A percentile compares a stretch with the other conserved stretches of the same genome.
Conservation (phyloP, 352 stramenopile species). For the Globisporangium paddicum region DNA sequence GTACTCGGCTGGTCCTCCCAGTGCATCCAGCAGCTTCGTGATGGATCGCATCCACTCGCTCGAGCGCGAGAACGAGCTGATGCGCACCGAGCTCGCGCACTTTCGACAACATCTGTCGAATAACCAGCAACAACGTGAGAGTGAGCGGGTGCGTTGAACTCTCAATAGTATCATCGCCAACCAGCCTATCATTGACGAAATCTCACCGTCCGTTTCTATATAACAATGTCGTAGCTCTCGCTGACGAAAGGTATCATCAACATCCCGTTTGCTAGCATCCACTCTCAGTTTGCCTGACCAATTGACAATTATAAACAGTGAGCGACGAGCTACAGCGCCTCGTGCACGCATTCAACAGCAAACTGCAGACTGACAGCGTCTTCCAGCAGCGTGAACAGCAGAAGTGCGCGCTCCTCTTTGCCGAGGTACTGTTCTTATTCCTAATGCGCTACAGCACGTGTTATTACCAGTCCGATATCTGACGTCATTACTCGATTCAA, state of each 20-base stretch:
- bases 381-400: constrained; percentile 63
- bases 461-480: too few relatives aligned
- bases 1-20: background rate
- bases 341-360: constrained; percentile 43
- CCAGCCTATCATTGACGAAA: background rate
- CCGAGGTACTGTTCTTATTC: constrained; percentile 36
- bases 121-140: constrained; percentile 53
- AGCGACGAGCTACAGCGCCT: constrained; percentile 57
- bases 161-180: background rate
- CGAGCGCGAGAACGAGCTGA: constrained; percentile 54
- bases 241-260: constrained; percentile 17
- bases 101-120: constrained; percentile 47
- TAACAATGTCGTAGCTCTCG: constrained; percentile 9
- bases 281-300: too few relatives aligned
- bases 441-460: background rate
- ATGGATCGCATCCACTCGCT: constrained; percentile 40
- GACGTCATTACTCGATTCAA: background rate
- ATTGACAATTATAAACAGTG: constrained; percentile 9
- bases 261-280: too few relatives aligned
- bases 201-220: background rate
- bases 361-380: constrained; percentile 45
- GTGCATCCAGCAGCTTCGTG: constrained; percentile 8
- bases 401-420: constrained; percentile 65
- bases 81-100: constrained; percentile 51
- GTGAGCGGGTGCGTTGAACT: constrained; percentile 36